phyloP scores from a whole-genome alignment of 1,139 yeast genomes.

The Geotrichum phurueaensis region DNA sequence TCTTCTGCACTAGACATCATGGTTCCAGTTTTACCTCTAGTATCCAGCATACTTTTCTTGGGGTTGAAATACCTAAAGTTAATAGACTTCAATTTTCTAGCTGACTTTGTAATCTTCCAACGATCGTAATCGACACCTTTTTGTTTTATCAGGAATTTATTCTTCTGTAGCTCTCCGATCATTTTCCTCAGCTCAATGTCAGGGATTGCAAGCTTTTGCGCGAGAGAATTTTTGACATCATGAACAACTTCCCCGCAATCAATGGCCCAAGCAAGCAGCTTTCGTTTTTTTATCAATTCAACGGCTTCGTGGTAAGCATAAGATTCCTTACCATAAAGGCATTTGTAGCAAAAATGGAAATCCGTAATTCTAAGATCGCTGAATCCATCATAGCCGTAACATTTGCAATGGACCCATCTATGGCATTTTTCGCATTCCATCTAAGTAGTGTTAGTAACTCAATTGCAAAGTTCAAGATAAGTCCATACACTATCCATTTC shows the following conservation, averaged over 20 bases:
- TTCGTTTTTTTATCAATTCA: slow-evolving; percentile 8
- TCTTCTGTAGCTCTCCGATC: slow-evolving; percentile 10
- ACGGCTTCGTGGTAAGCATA: slow-evolving; percentile 7
- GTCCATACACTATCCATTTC: slow-evolving; percentile 1
- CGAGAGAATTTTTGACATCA: slow-evolving; percentile 1
- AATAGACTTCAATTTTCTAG: slow-evolving; percentile 3
- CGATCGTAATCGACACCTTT: neutral
- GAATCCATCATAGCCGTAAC: slow-evolving; percentile 9
- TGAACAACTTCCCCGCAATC: slow-evolving; percentile 10
- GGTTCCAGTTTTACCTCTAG: neutral
- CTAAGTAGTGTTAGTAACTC: neutral
- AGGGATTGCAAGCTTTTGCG: slow-evolving; percentile 3
- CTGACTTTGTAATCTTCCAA: slow-evolving; percentile 12
- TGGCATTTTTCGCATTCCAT: slow-evolving; percentile 14
- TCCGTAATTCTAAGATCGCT: slow-evolving; percentile 4
- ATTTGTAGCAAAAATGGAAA: slow-evolving; percentile 12
- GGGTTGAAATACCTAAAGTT: slow-evolving; percentile 11
- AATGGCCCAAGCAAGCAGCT: slow-evolving; percentile 2
- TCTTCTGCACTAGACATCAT: slow-evolving; percentile 2
- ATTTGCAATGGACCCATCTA: slow-evolving; percentile 14
- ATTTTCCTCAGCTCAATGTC: slow-evolving; percentile 3
- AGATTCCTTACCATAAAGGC: slow-evolving; percentile 8
- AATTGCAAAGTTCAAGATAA: neutral
- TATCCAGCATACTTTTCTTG: neutral
- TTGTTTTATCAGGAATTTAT: slow-evolving; percentile 6